These are phyloP conservation scores for Phytophthora pisi DNA, from an alignment of 352 stramenopile species.

Conservation along the genomic window DNA sequence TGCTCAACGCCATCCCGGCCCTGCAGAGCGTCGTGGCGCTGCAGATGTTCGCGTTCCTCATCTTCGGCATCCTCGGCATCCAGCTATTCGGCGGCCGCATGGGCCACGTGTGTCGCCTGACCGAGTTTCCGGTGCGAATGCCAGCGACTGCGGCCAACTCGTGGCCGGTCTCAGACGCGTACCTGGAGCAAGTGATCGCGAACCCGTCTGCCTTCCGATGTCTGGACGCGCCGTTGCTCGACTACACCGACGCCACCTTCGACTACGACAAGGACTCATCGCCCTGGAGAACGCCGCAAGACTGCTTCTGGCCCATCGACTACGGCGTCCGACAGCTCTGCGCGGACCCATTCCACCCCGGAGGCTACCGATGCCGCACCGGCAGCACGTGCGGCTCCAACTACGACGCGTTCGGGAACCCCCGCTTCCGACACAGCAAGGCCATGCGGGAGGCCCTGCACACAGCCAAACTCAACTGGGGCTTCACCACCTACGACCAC, in stretches of 20 bases:
- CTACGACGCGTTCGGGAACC: slow-evolving; percentile 65
- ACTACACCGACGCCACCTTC: slow-evolving; percentile 41
- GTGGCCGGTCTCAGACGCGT: slow-evolving; percentile 54
- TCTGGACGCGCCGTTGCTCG: slow-evolving; percentile 35
- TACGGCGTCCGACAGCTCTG: slow-evolving; percentile 71
- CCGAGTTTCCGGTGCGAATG: slow-evolving; percentile 65
- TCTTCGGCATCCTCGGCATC: slow-evolving; percentile 89
- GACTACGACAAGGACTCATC: slow-evolving; percentile 61
- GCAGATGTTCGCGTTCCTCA: slow-evolving; percentile 84
- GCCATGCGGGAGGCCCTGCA: slow-evolving; percentile 58
- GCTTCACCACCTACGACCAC: slow-evolving; percentile 92
- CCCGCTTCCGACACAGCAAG: slow-evolving; percentile 41
- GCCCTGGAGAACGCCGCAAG: slow-evolving; percentile 52
- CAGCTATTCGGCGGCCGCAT: slow-evolving; percentile 83
- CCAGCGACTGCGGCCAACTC: slow-evolving; percentile 26
- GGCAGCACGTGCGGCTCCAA: slow-evolving; percentile 56
- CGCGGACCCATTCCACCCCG: slow-evolving; percentile 30
- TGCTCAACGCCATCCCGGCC: slow-evolving; percentile 75
- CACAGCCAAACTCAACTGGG: slow-evolving; percentile 70
- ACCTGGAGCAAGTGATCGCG: slow-evolving; percentile 41
- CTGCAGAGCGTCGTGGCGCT: slow-evolving; percentile 85
- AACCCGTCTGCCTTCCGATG: slow-evolving; percentile 43
- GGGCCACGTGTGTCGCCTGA: slow-evolving; percentile 75
- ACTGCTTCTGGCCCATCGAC: slow-evolving; percentile 94
- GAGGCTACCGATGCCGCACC: slow-evolving; percentile 45